Evolutionary conservation across 202 grass and related monocot genomes (phyloP).

Genomic region (Zoysia matrella): DNA sequence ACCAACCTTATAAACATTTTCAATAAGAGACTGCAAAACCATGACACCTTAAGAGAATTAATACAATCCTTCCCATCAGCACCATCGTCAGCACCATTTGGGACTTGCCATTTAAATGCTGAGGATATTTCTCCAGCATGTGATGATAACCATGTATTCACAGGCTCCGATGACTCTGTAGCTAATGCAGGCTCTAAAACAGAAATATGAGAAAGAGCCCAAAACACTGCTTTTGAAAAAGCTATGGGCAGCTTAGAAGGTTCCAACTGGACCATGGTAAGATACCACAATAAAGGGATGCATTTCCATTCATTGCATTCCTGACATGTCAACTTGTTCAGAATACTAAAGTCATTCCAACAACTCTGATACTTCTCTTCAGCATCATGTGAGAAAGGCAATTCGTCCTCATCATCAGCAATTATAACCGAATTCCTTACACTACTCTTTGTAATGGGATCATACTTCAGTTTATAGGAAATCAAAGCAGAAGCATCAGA

Average conservation of each 20-base stretch:
- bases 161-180: slow-evolving; percentile 57
- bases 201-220: slow-evolving; percentile 83
- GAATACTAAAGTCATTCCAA: slow-evolving; percentile 82
- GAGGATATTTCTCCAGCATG: slow-evolving; percentile 71
- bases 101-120: slow-evolving; percentile 86
- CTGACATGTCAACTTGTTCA: slow-evolving; percentile 73
- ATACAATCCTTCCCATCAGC: slow-evolving; percentile 75
- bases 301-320: slow-evolving; percentile 93
- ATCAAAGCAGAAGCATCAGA: slow-evolving; percentile 97
- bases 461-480: slow-evolving; percentile 64
- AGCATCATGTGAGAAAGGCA: slow-evolving; percentile 54
- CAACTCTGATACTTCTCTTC: slow-evolving; percentile 64
- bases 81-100: slow-evolving; percentile 84
- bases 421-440: slow-evolving; percentile 48
- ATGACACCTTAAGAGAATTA: slow-evolving; percentile 78
- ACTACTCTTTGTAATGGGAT: slow-evolving; percentile 44
- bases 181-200: slow-evolving; percentile 60
- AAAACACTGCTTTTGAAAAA: slow-evolving; percentile 94
- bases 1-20: slow-evolving; percentile 84
- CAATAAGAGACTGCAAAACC: slow-evolving; percentile 57
- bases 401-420: slow-evolving; percentile 71
- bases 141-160: slow-evolving; percentile 77
- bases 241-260: slow-evolving; percentile 74
- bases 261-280: slow-evolving; percentile 78
- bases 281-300: slow-evolving; percentile 86